phyloP scores from a whole-genome alignment of 1,284 basidiomycete genomes.

The Porodaedalea pini region DNA sequence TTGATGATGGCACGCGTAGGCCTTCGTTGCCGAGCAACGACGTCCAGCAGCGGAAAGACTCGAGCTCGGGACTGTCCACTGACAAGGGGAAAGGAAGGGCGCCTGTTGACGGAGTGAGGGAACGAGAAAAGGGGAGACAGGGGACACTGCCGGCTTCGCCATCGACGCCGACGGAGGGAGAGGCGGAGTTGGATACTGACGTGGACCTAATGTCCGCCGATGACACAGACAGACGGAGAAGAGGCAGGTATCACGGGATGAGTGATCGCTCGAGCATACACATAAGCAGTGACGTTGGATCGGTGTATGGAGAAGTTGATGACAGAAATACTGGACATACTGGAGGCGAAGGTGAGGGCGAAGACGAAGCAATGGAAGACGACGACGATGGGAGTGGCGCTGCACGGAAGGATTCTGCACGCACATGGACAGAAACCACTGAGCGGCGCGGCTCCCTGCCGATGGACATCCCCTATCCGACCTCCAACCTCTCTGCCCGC shows the following conservation, averaged over 20 bases:
- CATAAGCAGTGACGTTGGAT: constrained; percentile 15
- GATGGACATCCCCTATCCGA: constrained; percentile 18
- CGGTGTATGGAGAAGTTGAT: constrained; percentile 10
- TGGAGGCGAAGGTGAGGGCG: neutral
- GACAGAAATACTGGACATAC: neutral
- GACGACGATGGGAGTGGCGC: constrained; percentile 5
- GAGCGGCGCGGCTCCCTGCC: constrained; percentile 19
- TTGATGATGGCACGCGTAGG: constrained; percentile 43
- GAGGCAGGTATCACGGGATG: constrained; percentile 3
- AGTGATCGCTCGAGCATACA: constrained; percentile 11
- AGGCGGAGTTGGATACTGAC: constrained; percentile 36
- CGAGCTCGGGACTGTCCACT: neutral
- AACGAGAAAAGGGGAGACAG: neutral
- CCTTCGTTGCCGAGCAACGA: constrained; percentile 42
- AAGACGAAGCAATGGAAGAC: constrained; percentile 12
- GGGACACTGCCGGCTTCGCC: constrained; percentile 7
- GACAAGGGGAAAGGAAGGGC: constrained; percentile 16
- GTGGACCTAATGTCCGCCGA: constrained; percentile 28
- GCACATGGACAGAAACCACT: constrained; percentile 13
- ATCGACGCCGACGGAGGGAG: constrained; percentile 24
- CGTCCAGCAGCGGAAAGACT: neutral
- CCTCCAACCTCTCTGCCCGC: neutral
- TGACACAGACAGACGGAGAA: constrained; percentile 15
- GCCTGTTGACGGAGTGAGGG: neutral
- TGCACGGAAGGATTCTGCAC: constrained; percentile 11